These are phyloP conservation scores for Botryosphaeria dothidea DNA, from an alignment of 2,329 filamentous ascomycete species.

Conservation along the genomic window DNA sequence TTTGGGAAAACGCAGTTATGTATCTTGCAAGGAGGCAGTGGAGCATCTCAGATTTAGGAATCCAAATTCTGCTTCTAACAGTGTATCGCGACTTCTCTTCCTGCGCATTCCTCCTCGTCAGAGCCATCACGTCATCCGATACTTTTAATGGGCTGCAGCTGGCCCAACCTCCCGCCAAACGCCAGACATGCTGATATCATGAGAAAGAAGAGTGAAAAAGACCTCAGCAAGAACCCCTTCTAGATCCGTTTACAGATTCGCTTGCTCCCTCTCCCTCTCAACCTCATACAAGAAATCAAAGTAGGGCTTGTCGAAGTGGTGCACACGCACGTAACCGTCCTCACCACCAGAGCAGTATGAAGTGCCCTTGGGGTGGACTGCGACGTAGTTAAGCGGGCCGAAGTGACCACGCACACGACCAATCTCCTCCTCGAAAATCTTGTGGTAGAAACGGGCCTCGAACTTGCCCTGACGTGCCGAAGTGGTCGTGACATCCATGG, in stretches of 20 bases:
- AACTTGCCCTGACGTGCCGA: conserved; percentile 96
- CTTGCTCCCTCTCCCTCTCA: conserved; percentile 72
- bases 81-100: conserved; percentile 13
- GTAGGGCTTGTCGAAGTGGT: conserved; percentile 98
- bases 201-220: conserved; percentile 17
- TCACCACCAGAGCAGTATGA: conserved; percentile 95
- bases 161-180: conserved; percentile 18
- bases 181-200: conserved; percentile 21
- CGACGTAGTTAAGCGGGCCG: conserved; percentile 93
- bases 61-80: conserved; percentile 13
- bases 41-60: background rate
- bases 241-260: conserved; percentile 32
- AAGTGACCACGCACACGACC: conserved; percentile 97
- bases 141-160: conserved; percentile 12
- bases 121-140: conserved; percentile 15
- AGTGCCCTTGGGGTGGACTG: conserved; percentile 86
- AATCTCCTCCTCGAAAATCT: conserved; percentile 98
- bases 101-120: background rate
- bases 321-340: conserved; percentile 96
- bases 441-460: conserved; percentile 99
- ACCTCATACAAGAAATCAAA: conserved; percentile 99
- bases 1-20: background rate
- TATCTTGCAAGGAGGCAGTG: conserved; percentile 1
- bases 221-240: conserved; percentile 15
- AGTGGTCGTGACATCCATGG: conserved; percentile 98